Evolutionary conservation across 108 stramenopile genomes (phyloP).

Genomic region (Skeletonema tropicum): DNA sequence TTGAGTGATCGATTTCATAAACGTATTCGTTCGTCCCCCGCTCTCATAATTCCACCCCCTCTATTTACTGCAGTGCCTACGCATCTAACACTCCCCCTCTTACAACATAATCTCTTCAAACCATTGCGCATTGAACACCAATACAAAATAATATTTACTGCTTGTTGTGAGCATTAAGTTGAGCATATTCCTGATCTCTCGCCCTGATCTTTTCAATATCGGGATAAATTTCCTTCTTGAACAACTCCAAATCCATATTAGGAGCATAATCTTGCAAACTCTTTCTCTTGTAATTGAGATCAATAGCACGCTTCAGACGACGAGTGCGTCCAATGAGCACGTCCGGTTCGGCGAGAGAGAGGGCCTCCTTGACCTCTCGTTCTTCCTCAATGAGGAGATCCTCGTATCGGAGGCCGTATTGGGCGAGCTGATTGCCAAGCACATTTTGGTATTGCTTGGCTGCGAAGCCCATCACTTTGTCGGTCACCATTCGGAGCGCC

Average conservation of each 20-base stretch:
- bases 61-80: no score
- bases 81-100: no score
- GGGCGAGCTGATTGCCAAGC: slow-evolving; percentile 65
- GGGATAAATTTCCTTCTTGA: slow-evolving; percentile 77
- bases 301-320: slow-evolving; percentile 87
- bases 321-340: slow-evolving; percentile 83
- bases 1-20: background rate
- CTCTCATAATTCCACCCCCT: no score
- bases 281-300: slow-evolving; percentile 88
- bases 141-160: no score
- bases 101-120: no score
- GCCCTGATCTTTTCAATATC: slow-evolving; percentile 81
- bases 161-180: slow-evolving; percentile 9
- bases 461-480: slow-evolving; percentile 65
- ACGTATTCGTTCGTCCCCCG: no score
- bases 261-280: slow-evolving; percentile 83
- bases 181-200: slow-evolving; percentile 81
- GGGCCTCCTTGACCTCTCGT: slow-evolving; percentile 79
- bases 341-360: slow-evolving; percentile 81
- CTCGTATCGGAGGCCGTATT: slow-evolving; percentile 85
- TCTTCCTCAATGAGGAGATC: slow-evolving; percentile 82
- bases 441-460: slow-evolving; percentile 64
- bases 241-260: slow-evolving; percentile 66
- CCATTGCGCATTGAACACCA: no score
- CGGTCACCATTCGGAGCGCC: slow-evolving; percentile 67